These are phyloP conservation scores for Auriscalpium microsporum DNA, from an alignment of 768 basidiomycete genomes.

Conservation along the genomic window DNA sequence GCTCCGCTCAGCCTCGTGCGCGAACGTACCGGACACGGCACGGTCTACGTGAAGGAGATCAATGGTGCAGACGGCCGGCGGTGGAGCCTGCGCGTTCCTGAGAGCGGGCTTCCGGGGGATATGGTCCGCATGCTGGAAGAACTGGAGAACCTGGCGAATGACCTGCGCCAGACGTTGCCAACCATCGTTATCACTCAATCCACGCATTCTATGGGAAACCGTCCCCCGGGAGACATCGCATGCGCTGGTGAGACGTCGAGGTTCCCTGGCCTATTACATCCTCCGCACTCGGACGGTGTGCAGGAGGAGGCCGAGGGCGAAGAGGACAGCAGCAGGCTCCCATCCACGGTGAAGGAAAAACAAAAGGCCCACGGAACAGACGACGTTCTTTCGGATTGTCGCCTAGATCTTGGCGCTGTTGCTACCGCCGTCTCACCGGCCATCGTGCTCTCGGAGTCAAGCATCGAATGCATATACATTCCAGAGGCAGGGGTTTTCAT, in stretches of 20 bases:
- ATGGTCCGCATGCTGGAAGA: slow-evolving; percentile 15
- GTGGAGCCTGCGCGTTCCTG: slow-evolving; percentile 14
- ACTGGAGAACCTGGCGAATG: slow-evolving; percentile 10
- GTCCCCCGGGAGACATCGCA: neutral
- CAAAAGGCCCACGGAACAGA: neutral
- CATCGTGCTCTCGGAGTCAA: slow-evolving; percentile 4
- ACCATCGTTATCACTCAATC: slow-evolving; percentile 13
- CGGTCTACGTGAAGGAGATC: slow-evolving; percentile 12
- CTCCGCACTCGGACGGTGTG: neutral
- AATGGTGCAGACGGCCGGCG: slow-evolving; percentile 11
- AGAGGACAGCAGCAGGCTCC: neutral
- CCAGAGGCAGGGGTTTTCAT: slow-evolving; percentile 1
- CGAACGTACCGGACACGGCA: slow-evolving; percentile 7
- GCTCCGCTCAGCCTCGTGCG: slow-evolving; percentile 10
- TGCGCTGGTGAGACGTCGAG: neutral
- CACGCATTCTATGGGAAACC: slow-evolving; percentile 2
- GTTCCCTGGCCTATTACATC: slow-evolving; percentile 2
- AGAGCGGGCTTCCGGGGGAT: slow-evolving; percentile 10
- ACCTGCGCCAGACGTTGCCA: slow-evolving; percentile 9
- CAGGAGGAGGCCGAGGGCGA: neutral
- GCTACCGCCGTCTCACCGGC: neutral
- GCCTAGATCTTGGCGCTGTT: neutral
- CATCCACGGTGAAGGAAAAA: neutral
- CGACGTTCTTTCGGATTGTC: no score
- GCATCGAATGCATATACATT: slow-evolving; percentile 11